These are phyloP conservation scores for Borovskyia barvae DNA, from an alignment of 208 protist species.

Conservation along the genomic window DNA sequence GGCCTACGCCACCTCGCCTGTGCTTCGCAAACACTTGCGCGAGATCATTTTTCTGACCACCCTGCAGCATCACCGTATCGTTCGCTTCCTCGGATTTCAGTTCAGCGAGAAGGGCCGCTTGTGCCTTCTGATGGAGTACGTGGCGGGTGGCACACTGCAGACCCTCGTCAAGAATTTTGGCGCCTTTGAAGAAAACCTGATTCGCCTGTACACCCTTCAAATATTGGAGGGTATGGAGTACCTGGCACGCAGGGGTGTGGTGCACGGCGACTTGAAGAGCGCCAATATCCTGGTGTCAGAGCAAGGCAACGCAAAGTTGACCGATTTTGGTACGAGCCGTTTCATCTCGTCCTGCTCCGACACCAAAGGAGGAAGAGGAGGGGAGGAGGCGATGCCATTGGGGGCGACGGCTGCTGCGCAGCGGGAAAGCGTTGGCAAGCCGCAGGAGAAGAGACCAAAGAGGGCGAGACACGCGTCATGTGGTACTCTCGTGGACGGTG, in stretches of 20 bases:
- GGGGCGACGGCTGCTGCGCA: not conserved
- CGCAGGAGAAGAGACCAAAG: not conserved
- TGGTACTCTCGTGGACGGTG: not conserved
- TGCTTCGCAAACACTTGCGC: slow-evolving; percentile 43
- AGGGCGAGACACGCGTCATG: not conserved
- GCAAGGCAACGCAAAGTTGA: slow-evolving; percentile 82
- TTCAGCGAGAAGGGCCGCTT: slow-evolving; percentile 36
- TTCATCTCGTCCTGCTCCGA: slow-evolving; percentile 25
- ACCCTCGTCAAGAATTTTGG: slow-evolving; percentile 83
- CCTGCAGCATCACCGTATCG: slow-evolving; percentile 79
- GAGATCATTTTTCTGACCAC: slow-evolving; percentile 77
- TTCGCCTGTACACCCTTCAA: slow-evolving; percentile 82
- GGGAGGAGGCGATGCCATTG: not conserved
- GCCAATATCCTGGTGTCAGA: slow-evolving; percentile 85
- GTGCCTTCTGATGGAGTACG: slow-evolving; percentile 90
- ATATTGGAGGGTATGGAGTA: slow-evolving; percentile 87
- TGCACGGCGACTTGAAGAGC: slow-evolving; percentile 89
- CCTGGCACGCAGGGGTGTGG: slow-evolving; percentile 52
- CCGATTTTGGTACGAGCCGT: slow-evolving; percentile 89
- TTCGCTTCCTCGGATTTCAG: slow-evolving; percentile 81
- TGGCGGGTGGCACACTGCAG: slow-evolving; percentile 84
- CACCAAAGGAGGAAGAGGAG: not conserved
- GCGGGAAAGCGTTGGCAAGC: not conserved
- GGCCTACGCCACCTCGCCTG: slow-evolving; percentile 9
- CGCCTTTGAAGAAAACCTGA: slow-evolving; percentile 80